Conservation (phyloP, 2,329 filamentous ascomycete species). For the Botryotinia convoluta region DNA sequence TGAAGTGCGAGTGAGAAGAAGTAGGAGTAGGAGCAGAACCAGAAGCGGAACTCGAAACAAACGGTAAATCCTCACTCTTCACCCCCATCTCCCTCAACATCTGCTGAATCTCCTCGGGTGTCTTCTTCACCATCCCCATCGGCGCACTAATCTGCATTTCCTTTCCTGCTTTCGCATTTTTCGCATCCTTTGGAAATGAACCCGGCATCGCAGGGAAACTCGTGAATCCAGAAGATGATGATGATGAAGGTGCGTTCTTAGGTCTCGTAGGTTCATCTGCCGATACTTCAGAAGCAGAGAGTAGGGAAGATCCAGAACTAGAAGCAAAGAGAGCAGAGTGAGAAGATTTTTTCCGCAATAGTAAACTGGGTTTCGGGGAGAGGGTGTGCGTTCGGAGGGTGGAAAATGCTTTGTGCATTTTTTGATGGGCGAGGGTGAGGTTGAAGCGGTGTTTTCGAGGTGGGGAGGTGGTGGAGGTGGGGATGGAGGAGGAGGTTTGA, state of each 20-base stretch:
- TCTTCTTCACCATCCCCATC: neutral
- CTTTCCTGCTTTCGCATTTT: neutral
- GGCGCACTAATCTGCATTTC: neutral
- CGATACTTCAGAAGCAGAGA: rapidly evolving
- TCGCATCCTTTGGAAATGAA: rapidly evolving
- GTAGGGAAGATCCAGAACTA: neutral
- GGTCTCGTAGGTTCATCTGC: neutral
- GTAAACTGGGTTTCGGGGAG: neutral
- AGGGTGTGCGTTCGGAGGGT: neutral
- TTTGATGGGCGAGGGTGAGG: neutral
- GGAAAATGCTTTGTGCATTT: neutral
- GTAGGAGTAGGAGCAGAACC: neutral
- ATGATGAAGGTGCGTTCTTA: neutral
- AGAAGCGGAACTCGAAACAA: neutral
- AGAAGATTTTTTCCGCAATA: neutral
- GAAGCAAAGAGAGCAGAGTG: rapidly evolving
- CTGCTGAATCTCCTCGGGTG: neutral
- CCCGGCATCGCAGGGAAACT: too few species aligned
- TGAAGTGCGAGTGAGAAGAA: neutral
- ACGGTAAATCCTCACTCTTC: neutral
- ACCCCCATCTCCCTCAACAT: neutral
- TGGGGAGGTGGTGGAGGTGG: too few species aligned
- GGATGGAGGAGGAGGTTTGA: neutral
- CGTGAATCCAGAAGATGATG: neutral
- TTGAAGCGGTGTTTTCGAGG: neutral